Base-by-base conservation (phyloP, 495 filamentous ascomycete genomes). In the Podospora pseudocomata region DNA sequence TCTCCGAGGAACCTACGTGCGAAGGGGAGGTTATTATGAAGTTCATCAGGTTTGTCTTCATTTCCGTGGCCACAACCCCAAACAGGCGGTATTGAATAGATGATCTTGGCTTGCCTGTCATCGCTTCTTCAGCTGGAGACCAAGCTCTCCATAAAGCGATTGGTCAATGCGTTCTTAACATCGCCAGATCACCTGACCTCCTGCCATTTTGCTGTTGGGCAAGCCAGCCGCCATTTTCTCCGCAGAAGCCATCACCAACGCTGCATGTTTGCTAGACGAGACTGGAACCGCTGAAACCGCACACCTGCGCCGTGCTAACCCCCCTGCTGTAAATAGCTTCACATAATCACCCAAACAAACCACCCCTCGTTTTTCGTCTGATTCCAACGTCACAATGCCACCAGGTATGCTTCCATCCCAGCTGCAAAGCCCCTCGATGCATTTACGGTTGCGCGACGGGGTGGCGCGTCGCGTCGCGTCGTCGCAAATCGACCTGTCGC, bases 341-440 rank as follows among this genome's bases (percentile, higher is more conserved):
- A 49, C 39, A 2, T 49, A 49, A 32, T 32, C 30, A 32, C 30
- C 39, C 39, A 18, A 49, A 11, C 2, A 49, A 32, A 32, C 30
- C 3, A 4, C 7, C 30, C 30, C 30, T 32, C 30, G 23, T 23
- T 32, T 32, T 49, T 49, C 39, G 39, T 49, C 39, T 16, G 39
- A 49, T 49, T 11, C 7, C 7, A 58, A 58, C 19, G 20, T 62
- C 57, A 65, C 28, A 30, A 71, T 65, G 66, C 67, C 66, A 13
- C 66, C 69, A 67, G 67, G 66, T 71, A 65, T 57, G 70, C 49
- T 15, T 49, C 55, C 55, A 58, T 58, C 55, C n/a, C 55, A 58
- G 9, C 39, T 49, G 9, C 39, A 49, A 49, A 49, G 15, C 39
- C 39, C 39, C 39, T 49, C 39, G 9, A 49, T 49, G 9, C 39